Base-by-base conservation (phyloP, 2,329 filamentous ascomycete species). In the Sarocladiaceae sp. region DNA sequence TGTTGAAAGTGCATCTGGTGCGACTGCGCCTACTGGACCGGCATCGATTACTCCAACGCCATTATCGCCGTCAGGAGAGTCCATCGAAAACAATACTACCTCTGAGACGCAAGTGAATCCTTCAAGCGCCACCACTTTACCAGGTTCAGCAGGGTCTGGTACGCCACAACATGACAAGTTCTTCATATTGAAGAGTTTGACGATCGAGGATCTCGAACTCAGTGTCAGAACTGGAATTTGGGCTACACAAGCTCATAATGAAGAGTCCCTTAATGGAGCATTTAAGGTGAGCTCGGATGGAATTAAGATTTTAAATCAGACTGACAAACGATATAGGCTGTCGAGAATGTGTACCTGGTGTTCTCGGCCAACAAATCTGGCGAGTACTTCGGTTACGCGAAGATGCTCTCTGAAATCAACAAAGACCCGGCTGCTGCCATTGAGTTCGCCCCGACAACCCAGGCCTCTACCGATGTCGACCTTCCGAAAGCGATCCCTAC, bases 351-450 rank as follows among this genome's bases (percentile, higher is more conserved):
- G 1, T 97, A 92, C 63, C 76, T 97, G 26, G 83, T 97, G 13
- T 97, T 97, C 67, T 97, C 93, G 1, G 93, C 93, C 12, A 97
- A 97, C 69, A 97, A 97, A 64, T 97, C 93, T 0, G 93, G 93
- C 12, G 93, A 97, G 68, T 97, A 97, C 64, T 97, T 94, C 70
- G 93, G 93, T 18, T 97, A 96, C 63, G 93, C 92, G 18, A 84
- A 88, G 33, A 97, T 97, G 93, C 74, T 78, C 10, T 96, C 93
- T 20, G 75, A 84, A 3, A 96, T 97, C 61, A 85, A 87, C 59
- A 81, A 92, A 52, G 88, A 96, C 58, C 83, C 86, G 11, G 77
- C 78, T 0, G 81, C 85, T 1, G 82, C 84, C 1, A 82, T 88
- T 47, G 78, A 87, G 62, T 86, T 90, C 67, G 83, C 83, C 4